A percentile compares a stretch with the other conserved stretches of the same genome.
These are phyloP conservation scores for Nicotiana benthamiana DNA, from an alignment of 257 asterid genomes.

Conservation along the genomic window DNA sequence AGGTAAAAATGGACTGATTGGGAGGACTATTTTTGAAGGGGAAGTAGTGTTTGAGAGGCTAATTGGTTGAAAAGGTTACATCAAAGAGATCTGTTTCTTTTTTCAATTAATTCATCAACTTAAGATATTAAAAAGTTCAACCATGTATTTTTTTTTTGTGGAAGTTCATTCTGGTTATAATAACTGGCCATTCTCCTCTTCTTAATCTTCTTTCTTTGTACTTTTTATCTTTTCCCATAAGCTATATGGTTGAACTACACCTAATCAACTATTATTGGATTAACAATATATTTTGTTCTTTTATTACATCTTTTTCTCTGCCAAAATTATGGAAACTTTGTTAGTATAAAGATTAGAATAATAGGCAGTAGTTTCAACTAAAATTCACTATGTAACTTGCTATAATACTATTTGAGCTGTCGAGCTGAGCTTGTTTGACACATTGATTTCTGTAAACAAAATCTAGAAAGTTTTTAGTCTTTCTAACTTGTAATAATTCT, in stretches of 20 bases:
- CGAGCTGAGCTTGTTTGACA: not conserved
- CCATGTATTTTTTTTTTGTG: not conserved
- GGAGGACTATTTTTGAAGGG: not conserved
- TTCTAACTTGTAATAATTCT: too few relatives aligned
- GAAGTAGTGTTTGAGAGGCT: not conserved
- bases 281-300: not conserved
- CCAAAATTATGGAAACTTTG: not conserved
- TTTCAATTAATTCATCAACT: not conserved
- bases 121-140: not conserved
- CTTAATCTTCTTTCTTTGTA: not conserved
- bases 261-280: not conserved
- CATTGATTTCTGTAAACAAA: not conserved
- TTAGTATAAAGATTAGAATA: not conserved
- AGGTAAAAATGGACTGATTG: not conserved
- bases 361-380: constrained; percentile 9
- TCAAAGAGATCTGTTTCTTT: not conserved
- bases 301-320: not conserved
- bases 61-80: not conserved
- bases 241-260: not conserved
- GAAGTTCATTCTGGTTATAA: not conserved
- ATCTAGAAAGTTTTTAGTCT: not conserved
- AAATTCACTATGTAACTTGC: constrained; percentile 1
- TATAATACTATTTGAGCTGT: not conserved
- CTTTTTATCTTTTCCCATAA: not conserved
- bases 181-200: not conserved